Evolutionary conservation across 2,329 filamentous ascomycete species (phyloP).

Genomic region (Penicillium sp.): DNA sequence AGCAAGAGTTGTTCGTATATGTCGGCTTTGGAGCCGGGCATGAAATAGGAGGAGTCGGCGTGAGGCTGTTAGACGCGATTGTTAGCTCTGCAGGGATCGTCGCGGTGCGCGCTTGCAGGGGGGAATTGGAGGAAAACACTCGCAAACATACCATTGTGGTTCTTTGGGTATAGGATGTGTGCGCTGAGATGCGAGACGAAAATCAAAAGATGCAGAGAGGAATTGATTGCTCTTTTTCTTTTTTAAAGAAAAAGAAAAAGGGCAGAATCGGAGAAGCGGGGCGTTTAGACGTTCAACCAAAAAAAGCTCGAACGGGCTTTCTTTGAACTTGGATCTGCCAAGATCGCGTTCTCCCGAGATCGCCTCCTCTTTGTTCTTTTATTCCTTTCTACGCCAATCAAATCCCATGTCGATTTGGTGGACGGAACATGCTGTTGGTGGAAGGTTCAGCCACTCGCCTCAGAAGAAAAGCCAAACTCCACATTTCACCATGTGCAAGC

Average conservation of each 20-base stretch:
- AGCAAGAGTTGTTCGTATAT: conserved; percentile 43
- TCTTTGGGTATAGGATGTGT: not conserved
- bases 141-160: conserved; percentile 1
- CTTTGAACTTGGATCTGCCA: not conserved
- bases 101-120: not conserved
- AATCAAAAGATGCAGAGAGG: not conserved
- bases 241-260: not conserved
- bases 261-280: conserved; percentile 1
- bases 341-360: too few relatives aligned
- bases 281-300: not conserved
- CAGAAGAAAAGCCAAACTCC: not conserved
- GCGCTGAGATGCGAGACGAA: not conserved
- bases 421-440: not conserved
- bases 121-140: not conserved
- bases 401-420: not conserved
- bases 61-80: conserved; percentile 37
- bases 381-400: not conserved
- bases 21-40: conserved; percentile 38
- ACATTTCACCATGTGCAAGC: not conserved
- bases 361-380: not conserved
- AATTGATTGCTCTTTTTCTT: not conserved
- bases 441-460: not conserved
- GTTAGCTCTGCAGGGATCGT: conserved; percentile 6
- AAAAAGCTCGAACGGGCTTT: not conserved
- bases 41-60: conserved; percentile 48